These are phyloP conservation scores for Alternaria panax DNA, from an alignment of 2,329 filamentous ascomycete genomes.

Conservation along the genomic window DNA sequence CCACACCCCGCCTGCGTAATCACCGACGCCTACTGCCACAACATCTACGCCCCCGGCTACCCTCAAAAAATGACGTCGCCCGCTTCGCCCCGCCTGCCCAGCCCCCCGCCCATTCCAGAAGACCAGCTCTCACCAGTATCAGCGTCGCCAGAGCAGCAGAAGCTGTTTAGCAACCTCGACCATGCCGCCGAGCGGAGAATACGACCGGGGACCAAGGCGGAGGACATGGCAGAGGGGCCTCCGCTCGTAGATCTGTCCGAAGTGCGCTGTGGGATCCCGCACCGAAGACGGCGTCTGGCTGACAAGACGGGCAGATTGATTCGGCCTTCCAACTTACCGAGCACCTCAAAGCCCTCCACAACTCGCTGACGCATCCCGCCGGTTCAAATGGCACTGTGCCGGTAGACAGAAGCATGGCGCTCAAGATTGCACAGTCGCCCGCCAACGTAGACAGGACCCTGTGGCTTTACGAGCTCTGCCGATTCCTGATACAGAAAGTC, in stretches of 20 bases:
- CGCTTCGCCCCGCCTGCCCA: slow-evolving; percentile 86
- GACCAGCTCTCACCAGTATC: slow-evolving; percentile 86
- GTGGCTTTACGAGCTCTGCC: slow-evolving; percentile 98
- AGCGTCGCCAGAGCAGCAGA: slow-evolving; percentile 66
- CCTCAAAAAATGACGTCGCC: slow-evolving; percentile 36
- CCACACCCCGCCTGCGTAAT: slow-evolving; percentile 9
- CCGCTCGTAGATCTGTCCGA: slow-evolving; percentile 85
- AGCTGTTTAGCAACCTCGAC: slow-evolving; percentile 64
- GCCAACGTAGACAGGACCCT: slow-evolving; percentile 82
- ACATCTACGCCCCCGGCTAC: background rate
- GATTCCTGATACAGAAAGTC: slow-evolving; percentile 92
- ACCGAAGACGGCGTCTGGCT: slow-evolving; percentile 18
- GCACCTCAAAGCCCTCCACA: slow-evolving; percentile 91
- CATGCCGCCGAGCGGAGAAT: slow-evolving; percentile 83
- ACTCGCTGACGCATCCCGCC: slow-evolving; percentile 74
- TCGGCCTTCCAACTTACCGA: slow-evolving; percentile 98
- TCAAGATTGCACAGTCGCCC: slow-evolving; percentile 79
- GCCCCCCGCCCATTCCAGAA: slow-evolving; percentile 91
- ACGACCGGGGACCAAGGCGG: slow-evolving; percentile 88
- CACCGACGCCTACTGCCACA: background rate
- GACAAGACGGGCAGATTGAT: slow-evolving; percentile 71
- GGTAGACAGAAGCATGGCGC: slow-evolving; percentile 77
- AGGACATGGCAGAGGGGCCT: slow-evolving; percentile 90
- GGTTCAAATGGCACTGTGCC: slow-evolving; percentile 67
- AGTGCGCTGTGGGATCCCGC: slow-evolving; percentile 59